phyloP scores from a whole-genome alignment of 1,284 basidiomycete species.

The Phylloboletellus chloephorus region DNA sequence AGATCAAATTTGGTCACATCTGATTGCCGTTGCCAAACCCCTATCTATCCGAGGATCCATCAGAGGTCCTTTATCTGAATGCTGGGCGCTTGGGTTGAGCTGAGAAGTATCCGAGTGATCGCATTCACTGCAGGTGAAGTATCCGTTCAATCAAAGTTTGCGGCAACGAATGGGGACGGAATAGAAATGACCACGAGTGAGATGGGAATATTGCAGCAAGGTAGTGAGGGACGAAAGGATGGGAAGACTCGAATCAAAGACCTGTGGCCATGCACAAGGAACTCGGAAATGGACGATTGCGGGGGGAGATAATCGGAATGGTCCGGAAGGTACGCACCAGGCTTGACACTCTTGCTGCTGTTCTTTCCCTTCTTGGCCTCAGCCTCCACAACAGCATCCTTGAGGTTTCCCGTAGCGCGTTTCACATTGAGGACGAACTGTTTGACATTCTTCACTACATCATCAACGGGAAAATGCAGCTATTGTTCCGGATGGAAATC shows the following conservation, averaged over 20 bases:
- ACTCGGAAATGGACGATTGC: constrained; percentile 1
- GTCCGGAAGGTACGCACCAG: constrained; percentile 30
- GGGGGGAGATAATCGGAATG: background rate
- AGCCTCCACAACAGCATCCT: constrained; percentile 33
- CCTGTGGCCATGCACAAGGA: background rate
- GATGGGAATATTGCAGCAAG: constrained; percentile 5
- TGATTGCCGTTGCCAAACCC: constrained; percentile 25
- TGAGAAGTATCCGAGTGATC: constrained; percentile 74
- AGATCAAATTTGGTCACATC: constrained; percentile 11
- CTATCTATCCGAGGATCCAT: constrained; percentile 9
- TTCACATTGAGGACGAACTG: constrained; percentile 78
- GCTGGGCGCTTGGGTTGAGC: constrained; percentile 81
- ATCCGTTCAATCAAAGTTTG: constrained; percentile 13
- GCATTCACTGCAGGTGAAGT: constrained; percentile 47
- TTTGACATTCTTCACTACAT: constrained; percentile 76
- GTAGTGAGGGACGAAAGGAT: background rate
- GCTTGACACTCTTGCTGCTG: constrained; percentile 34
- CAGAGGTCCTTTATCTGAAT: constrained; percentile 54
- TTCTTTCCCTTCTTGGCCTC: constrained; percentile 36
- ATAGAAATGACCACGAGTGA: constrained; percentile 1
- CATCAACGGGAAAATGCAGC: constrained; percentile 70
- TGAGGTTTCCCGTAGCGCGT: constrained; percentile 63
- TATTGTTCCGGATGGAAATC: constrained; percentile 27
- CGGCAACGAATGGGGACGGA: constrained; percentile 5
- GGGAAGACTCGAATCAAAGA: background rate